Evolutionary conservation across 768 basidiomycete genomes (phyloP).

Genomic region (Vishniacozyma victoriae): DNA sequence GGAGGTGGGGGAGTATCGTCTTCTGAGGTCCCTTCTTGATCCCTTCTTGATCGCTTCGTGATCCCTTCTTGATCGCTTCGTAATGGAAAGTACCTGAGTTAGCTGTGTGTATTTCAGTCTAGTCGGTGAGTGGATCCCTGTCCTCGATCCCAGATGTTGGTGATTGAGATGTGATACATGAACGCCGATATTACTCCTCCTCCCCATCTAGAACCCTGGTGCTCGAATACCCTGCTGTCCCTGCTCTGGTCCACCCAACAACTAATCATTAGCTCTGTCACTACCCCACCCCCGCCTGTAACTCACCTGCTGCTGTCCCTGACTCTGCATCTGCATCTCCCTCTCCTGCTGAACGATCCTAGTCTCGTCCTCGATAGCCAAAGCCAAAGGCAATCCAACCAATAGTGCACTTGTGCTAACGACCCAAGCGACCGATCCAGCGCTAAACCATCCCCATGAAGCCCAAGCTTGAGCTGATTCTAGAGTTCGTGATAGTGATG

Average conservation of each 20-base stretch:
- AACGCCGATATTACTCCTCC: not conserved
- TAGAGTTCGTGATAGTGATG: conserved; percentile 61
- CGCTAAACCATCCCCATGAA: conserved; percentile 62
- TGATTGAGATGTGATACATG: too few species aligned
- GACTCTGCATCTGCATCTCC: conserved; percentile 87
- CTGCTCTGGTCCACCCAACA: conserved; percentile 61
- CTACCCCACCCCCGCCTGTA: not conserved
- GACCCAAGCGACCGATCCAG: conserved; percentile 89
- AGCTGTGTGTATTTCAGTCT: too few species aligned
- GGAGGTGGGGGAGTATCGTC: too few species aligned
- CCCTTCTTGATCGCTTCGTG: too few species aligned
- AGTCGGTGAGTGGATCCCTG: too few species aligned
- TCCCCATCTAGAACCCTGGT: conserved; percentile 64
- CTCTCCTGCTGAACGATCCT: conserved; percentile 90
- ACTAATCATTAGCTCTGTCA: conserved; percentile 50
- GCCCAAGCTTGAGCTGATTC: conserved; percentile 60
- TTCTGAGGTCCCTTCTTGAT: too few species aligned
- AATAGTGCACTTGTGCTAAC: conserved; percentile 88
- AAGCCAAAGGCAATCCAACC: conserved; percentile 84
- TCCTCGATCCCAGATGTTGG: too few species aligned
- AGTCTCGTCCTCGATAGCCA: conserved; percentile 92
- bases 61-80: too few species aligned
- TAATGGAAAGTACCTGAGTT: too few species aligned
- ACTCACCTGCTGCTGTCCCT: conserved; percentile 81
- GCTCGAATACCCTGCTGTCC: conserved; percentile 61